Evolutionary conservation across 2,329 filamentous ascomycete species (phyloP).

Genomic region (Helminthosporium solani): DNA sequence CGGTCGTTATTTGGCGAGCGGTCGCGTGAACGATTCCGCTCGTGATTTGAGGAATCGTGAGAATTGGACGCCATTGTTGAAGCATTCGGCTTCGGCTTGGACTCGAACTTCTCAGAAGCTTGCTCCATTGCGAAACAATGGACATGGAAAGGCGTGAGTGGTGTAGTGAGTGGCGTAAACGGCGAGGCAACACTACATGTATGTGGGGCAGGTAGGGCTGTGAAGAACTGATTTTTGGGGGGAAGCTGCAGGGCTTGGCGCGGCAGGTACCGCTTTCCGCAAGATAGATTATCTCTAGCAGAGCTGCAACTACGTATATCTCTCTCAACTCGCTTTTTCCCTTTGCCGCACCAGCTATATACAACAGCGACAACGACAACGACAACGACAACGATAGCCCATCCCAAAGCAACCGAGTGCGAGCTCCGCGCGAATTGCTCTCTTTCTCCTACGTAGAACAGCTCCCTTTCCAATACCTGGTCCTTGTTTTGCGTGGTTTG

Average conservation of each 20-base stretch:
- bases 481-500: no score
- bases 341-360: no score
- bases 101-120: slow-evolving; percentile 20
- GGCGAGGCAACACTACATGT: not conserved
- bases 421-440: no score
- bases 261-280: slow-evolving; percentile 24
- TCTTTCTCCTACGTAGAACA: no score
- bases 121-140: slow-evolving; percentile 24
- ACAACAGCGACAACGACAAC: no score
- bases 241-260: slow-evolving; percentile 20
- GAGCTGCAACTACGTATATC: no score
- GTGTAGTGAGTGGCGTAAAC: not conserved
- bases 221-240: slow-evolving; percentile 17
- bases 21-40: slow-evolving; percentile 22
- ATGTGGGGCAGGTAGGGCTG: not conserved
- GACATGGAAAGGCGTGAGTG: slow-evolving; percentile 19
- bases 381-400: no score
- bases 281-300: no score
- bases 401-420: slow-evolving; percentile 1
- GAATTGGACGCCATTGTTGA: slow-evolving; percentile 29
- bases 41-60: slow-evolving; percentile 22
- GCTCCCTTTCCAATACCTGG: no score
- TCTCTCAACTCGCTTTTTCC: not conserved
- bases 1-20: slow-evolving; percentile 23
- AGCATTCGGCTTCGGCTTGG: no score